Evolutionary conservation across 2,329 filamentous ascomycete genomes (phyloP).

Genomic region (Colletotrichum sp.): DNA sequence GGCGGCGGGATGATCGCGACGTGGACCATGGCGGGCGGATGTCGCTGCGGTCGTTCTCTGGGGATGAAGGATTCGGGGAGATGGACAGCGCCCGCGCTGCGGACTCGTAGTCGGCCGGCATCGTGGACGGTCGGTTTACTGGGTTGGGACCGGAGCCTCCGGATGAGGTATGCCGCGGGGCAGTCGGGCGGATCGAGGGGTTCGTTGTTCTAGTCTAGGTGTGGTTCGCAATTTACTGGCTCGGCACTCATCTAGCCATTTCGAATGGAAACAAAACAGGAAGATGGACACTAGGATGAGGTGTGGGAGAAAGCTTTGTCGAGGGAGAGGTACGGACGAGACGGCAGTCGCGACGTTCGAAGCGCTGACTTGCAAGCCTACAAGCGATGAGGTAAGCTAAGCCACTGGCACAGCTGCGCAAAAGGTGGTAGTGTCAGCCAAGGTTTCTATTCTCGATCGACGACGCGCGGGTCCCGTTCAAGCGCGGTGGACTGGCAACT

Average conservation of each 20-base stretch:
- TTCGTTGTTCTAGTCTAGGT: neutral
- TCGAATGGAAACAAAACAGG: neutral
- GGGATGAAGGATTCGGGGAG: slow-evolving; percentile 38
- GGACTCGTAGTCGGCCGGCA: slow-evolving; percentile 58
- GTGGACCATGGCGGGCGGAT: slow-evolving; percentile 49
- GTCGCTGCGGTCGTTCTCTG: slow-evolving; percentile 39
- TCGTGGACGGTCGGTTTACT: slow-evolving; percentile 26
- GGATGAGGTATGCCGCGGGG: slow-evolving; percentile 1
- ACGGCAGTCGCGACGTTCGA: neutral
- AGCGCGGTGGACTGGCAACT: neutral
- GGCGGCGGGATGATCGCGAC: slow-evolving; percentile 32
- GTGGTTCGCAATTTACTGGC: neutral
- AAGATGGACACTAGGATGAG: neutral
- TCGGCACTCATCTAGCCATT: neutral
- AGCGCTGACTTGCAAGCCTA: slow-evolving; percentile 1
- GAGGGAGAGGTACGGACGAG: neutral
- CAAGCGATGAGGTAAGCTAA: slow-evolving; percentile 21
- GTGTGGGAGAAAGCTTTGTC: neutral
- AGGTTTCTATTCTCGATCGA: slow-evolving; percentile 1
- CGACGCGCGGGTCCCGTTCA: neutral
- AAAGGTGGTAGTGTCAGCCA: neutral
- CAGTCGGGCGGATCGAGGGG: neutral
- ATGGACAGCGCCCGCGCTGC: slow-evolving; percentile 55
- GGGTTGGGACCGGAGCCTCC: slow-evolving; percentile 2
- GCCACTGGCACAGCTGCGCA: neutral